These are phyloP conservation scores for Ogataea sp. DNA, from an alignment of 805 yeast genomes.

Conservation along the genomic window DNA sequence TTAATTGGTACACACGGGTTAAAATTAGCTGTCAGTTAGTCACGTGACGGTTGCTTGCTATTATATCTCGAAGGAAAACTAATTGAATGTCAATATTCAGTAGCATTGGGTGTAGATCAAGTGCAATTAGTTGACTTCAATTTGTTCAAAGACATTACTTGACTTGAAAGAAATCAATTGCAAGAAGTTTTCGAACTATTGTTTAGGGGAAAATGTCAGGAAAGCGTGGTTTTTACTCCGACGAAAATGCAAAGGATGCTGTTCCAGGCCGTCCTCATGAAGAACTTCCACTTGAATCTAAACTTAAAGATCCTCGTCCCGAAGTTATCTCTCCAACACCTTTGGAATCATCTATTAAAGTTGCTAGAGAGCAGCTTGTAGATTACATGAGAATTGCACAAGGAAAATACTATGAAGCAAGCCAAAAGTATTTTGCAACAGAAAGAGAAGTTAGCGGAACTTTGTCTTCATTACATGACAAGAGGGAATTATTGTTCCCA, in stretches of 20 bases:
- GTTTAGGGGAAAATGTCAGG: slow-evolving; percentile 9
- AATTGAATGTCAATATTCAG: too few relatives aligned
- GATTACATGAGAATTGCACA: slow-evolving; percentile 27
- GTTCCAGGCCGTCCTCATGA: slow-evolving; percentile 16
- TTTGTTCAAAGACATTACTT: too few relatives aligned
- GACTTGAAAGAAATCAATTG: too few relatives aligned
- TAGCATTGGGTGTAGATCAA: too few relatives aligned
- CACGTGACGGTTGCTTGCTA: background rate
- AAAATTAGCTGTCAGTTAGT: too few relatives aligned
- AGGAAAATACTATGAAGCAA: slow-evolving; percentile 34
- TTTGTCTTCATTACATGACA: slow-evolving; percentile 53
- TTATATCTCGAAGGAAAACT: too few relatives aligned
- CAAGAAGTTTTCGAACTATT: too few relatives aligned
- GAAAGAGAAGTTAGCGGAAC: slow-evolving; percentile 62
- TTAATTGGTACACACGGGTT: too few relatives aligned
- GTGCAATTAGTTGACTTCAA: too few relatives aligned
- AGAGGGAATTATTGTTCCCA: slow-evolving; percentile 63
- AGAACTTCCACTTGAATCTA: slow-evolving; percentile 13
- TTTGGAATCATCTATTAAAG: slow-evolving; percentile 40
- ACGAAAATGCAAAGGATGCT: slow-evolving; percentile 7
- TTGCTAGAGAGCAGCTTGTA: slow-evolving; percentile 36
- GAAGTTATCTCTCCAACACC: slow-evolving; percentile 27
- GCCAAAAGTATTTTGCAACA: slow-evolving; percentile 41
- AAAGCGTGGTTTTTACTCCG: slow-evolving; percentile 18
- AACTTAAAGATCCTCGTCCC: slow-evolving; percentile 3